Percentiles rank a stretch among this genome's conserved stretches.
Evolutionary conservation across 164 flowering plant species (phyloP).

Genomic region (Chimonanthus praecox): DNA sequence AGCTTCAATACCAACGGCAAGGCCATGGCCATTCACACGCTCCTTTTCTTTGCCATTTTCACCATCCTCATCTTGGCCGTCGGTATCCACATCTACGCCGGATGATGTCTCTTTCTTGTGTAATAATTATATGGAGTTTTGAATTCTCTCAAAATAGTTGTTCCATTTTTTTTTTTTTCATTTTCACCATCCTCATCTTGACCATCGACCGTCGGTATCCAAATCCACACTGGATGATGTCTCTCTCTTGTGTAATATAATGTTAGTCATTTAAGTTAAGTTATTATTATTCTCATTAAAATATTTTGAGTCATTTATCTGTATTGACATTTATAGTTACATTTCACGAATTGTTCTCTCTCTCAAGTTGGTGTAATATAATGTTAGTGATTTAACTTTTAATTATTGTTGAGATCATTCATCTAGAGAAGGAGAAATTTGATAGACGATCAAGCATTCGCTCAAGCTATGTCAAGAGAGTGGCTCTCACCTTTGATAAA

Average conservation of each 20-base stretch:
- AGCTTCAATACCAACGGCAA: constrained; percentile 50
- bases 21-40: constrained; percentile 66
- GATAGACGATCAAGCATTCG: no score
- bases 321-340: no score
- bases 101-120: constrained; percentile 21
- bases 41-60: constrained; percentile 68
- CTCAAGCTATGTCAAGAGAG: neutral
- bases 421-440: no score
- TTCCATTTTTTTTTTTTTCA: constrained; percentile 78
- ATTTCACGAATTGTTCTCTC: neutral
- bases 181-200: constrained; percentile 61
- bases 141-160: no score
- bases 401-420: no score
- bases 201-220: constrained; percentile 61
- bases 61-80: constrained; percentile 65
- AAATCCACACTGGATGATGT: constrained; percentile 73
- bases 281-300: no score
- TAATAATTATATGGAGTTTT: no score
- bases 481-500: no score
- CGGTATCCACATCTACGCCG: constrained; percentile 75
- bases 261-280: no score
- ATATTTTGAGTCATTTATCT: no score
- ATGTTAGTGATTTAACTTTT: no score
- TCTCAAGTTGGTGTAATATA: neutral
- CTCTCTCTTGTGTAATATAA: neutral